Evolutionary conservation across 257 asterid genomes (phyloP), one percentile per base, ranked within the genome.

Genomic region (Solanum arcanum): DNA sequence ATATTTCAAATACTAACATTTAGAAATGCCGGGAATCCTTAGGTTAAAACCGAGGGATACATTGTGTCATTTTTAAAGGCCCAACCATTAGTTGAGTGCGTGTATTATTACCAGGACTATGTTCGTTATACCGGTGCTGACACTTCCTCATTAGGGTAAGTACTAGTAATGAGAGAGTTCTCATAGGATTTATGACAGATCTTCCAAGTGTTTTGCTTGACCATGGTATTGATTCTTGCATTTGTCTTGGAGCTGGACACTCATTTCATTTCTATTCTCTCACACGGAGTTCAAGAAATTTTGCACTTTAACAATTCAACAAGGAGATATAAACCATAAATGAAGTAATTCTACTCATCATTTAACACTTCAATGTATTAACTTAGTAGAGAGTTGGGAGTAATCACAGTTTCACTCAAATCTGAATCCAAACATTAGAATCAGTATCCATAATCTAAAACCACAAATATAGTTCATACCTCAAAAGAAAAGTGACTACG

Each of bases 161-260:
- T 59, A 3, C 12, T 1, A 59, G 66, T 59, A 59, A 2, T 20
- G 12, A 59, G 66, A 20, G 25, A 59, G 66, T 59, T 59, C 12
- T 59, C 0, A 59, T 12, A 59, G 66, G 12, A 59, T 1, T 59
- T 59, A 1, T 59, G 12, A 20, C 20, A 59, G 66, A 59, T 59
- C 27, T 20, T 20, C 6, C 0, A 20, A 3, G 66, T 20, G 25
- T 59, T 20, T 0, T 59, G 1, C 66, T 0, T 3, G 27, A 59
- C 66, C 66, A 7, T 56, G 66, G 3, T 56, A 20, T 59, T 59
- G 12, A 0, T 59, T 59, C 20, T 59, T 9, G 1, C 1, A 59
- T 59, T 59, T 59, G 27, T 2, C 25, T 20, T 59, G 66, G 27
- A 59, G 66, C 5, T 59, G 12, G 49, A 4, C 2, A 59, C 66